Evolutionary conservation across 768 basidiomycete species (phyloP).

Genomic region (Pleurotus cornucopiae): DNA sequence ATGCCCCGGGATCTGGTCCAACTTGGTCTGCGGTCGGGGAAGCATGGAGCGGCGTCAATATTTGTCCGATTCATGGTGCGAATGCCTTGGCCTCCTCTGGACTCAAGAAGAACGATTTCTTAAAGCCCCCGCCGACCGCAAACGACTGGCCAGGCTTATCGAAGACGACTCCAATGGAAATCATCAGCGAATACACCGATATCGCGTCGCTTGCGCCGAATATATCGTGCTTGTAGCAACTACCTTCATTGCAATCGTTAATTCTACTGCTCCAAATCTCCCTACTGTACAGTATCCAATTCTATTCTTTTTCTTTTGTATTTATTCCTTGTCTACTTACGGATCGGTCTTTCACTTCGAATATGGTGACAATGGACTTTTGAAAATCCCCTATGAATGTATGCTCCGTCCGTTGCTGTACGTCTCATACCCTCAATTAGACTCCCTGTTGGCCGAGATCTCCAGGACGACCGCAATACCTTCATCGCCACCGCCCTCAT

Average conservation of each 20-base stretch:
- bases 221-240: not conserved
- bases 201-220: not conserved
- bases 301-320: constrained; percentile 3
- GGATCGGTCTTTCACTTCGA: constrained; percentile 9
- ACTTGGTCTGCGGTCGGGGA: constrained; percentile 13
- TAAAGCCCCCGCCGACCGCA: not conserved
- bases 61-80: not conserved
- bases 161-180: not conserved
- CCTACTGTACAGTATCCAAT: not conserved
- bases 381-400: constrained; percentile 3
- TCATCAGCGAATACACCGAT: not conserved
- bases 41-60: not conserved
- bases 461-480: too few relatives aligned
- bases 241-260: not conserved
- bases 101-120: not conserved
- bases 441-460: not conserved
- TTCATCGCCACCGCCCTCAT: constrained; percentile 23
- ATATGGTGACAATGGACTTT: constrained; percentile 9
- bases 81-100: not conserved
- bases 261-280: not conserved
- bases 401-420: constrained; percentile 3
- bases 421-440: constrained; percentile 13
- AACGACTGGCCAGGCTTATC: not conserved
- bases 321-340: constrained; percentile 8
- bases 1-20: constrained; percentile 18